These are phyloP conservation scores for Eucalyptus regnans DNA, from an alignment of 345 rosid species.

Conservation along the genomic window DNA sequence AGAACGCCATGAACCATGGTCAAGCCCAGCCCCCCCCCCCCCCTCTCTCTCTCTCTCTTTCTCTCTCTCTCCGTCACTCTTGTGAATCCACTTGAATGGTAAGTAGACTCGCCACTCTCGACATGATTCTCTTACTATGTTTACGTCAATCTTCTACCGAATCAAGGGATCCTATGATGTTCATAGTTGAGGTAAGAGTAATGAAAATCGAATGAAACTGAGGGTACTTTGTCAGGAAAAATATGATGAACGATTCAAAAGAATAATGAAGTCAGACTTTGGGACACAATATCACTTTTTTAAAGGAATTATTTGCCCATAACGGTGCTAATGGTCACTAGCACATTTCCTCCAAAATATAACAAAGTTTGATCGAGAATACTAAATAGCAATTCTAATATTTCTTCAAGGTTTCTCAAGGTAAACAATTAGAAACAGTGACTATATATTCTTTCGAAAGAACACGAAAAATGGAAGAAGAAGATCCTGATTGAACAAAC, in stretches of 20 bases:
- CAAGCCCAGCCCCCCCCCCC: no score
- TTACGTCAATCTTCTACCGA: not conserved
- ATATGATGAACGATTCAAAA: fast-evolving
- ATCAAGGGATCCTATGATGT: not conserved
- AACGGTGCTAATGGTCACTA: fast-evolving
- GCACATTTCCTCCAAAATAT: fast-evolving
- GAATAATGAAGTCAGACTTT: fast-evolving
- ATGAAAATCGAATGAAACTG: fast-evolving
- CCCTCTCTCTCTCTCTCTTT: no score
- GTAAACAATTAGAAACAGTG: fast-evolving
- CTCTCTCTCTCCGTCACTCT: not conserved
- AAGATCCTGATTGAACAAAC: no score
- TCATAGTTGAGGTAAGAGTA: not conserved
- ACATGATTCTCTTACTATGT: not conserved
- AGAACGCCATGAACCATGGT: not conserved
- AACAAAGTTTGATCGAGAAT: fast-evolving
- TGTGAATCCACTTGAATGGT: not conserved
- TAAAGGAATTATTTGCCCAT: fast-evolving
- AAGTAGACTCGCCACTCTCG: fast-evolving
- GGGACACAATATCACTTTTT: fast-evolving
- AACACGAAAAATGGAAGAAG: no score
- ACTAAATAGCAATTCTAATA: fast-evolving
- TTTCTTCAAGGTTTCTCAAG: fast-evolving
- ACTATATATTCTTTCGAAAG: fast-evolving
- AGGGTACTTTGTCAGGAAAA: not conserved